Conservation (phyloP, 345 rosid species). For the Xanthoceras sorbifolium region DNA sequence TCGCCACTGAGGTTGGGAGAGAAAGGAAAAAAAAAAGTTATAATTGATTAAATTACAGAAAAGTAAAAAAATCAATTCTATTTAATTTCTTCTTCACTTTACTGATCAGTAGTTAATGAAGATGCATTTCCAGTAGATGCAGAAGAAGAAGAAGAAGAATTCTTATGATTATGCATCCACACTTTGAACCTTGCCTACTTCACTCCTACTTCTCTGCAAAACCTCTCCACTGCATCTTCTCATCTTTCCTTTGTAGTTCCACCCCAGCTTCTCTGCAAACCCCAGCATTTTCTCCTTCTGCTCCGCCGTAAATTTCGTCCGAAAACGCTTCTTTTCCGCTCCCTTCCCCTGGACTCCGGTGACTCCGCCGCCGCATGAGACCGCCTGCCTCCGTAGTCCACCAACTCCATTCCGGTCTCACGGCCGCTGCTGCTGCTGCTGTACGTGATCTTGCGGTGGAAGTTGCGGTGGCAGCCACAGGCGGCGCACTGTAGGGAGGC, state of each 20-base stretch:
- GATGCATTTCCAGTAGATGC: constrained; percentile 56
- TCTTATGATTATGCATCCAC: constrained; percentile 80
- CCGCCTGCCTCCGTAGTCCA: constrained; percentile 19
- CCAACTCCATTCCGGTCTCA: constrained; percentile 25
- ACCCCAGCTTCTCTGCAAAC: constrained; percentile 65
- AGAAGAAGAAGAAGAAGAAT: constrained; percentile 41
- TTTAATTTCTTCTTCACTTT: not conserved
- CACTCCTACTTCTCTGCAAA: constrained; percentile 55
- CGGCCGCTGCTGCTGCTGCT: constrained; percentile 27
- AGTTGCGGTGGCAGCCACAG: constrained; percentile 96
- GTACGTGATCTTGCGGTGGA: constrained; percentile 64
- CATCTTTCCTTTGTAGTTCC: constrained; percentile 61
- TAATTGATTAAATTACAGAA: not conserved
- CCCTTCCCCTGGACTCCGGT: constrained; percentile 19
- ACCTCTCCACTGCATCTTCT: constrained; percentile 60
- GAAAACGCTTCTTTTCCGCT: constrained; percentile 43
- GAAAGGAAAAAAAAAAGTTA: too few species aligned
- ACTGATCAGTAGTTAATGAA: constrained; percentile 48
- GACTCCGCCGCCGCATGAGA: constrained; percentile 18
- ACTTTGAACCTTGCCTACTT: constrained; percentile 65
- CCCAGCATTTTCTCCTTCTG: constrained; percentile 64
- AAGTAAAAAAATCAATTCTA: not conserved
- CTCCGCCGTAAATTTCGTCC: constrained; percentile 65
- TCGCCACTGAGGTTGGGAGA: too few species aligned
- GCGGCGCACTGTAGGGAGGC: constrained; percentile 68